These are phyloP conservation scores for Alternaria postmessia DNA, from an alignment of 2,329 filamentous ascomycete species.

Conservation along the genomic window DNA sequence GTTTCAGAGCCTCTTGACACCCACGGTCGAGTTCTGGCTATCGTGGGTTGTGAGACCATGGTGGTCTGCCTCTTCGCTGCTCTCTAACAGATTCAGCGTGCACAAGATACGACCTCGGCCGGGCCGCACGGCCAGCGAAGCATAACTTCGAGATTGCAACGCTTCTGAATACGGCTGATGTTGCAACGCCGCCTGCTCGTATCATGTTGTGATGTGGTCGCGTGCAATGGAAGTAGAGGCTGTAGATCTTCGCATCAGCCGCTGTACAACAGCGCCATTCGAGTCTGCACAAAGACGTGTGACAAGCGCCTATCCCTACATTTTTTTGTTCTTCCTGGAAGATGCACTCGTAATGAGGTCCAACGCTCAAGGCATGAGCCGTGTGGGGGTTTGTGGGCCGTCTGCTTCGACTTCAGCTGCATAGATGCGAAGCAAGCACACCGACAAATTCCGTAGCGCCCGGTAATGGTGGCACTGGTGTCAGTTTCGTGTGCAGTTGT, in stretches of 20 bases:
- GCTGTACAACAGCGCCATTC: conserved; percentile 19
- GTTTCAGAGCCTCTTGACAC: conserved; percentile 21
- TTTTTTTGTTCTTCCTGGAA: conserved; percentile 3
- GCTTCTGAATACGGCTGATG: conserved; percentile 14
- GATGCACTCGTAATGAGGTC: conserved; percentile 2
- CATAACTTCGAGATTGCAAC: conserved; percentile 14
- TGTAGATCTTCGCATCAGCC: conserved; percentile 18
- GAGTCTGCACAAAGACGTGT: conserved; percentile 16
- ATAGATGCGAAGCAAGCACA: conserved; percentile 18
- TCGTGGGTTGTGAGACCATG: conserved; percentile 18
- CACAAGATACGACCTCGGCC: conserved; percentile 19
- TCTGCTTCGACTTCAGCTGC: conserved; percentile 11
- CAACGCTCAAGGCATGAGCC: conserved; percentile 2
- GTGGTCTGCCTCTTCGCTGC: conserved; percentile 19
- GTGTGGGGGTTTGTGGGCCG: conserved; percentile 13
- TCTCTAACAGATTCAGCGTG: conserved; percentile 7
- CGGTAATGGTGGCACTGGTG: conserved; percentile 6
- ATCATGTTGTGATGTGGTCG: conserved; percentile 6
- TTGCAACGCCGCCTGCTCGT: conserved; percentile 19
- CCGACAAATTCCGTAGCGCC: conserved; percentile 14
- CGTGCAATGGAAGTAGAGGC: conserved; percentile 10
- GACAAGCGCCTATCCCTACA: conserved; percentile 19
- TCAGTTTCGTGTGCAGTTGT: background rate
- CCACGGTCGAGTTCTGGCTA: conserved; percentile 8
- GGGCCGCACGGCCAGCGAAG: conserved; percentile 21